These are phyloP conservation scores for Asparagopsis taxiformis DNA, from an alignment of 31 red algal genomes.

Conservation along the genomic window DNA sequence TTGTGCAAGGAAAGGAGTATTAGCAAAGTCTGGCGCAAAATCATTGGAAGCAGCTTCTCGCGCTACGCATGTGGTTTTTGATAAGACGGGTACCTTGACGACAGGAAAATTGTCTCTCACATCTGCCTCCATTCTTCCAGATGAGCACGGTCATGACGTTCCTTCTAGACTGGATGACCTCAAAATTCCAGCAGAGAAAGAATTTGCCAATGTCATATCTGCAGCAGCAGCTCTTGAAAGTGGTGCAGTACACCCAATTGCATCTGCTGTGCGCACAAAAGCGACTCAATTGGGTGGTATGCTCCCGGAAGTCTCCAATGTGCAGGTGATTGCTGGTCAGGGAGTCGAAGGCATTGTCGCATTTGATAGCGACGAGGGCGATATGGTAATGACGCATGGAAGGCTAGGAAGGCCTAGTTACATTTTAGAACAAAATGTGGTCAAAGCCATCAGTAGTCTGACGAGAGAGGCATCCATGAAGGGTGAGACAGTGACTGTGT, in stretches of 20 bases:
- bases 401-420: slow-evolving; percentile 40
- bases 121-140: slow-evolving; percentile 22
- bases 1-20: slow-evolving; percentile 70
- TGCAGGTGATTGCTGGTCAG: slow-evolving; percentile 48
- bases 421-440: slow-evolving; percentile 16
- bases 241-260: slow-evolving; percentile 80
- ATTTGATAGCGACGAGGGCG: background rate
- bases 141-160: background rate
- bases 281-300: slow-evolving; percentile 27
- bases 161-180: background rate
- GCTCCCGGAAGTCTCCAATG: slow-evolving; percentile 37
- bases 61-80: slow-evolving; percentile 70
- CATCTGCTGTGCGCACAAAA: slow-evolving; percentile 46
- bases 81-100: slow-evolving; percentile 95
- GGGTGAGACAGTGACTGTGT: slow-evolving; percentile 63
- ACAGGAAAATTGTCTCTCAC: slow-evolving; percentile 57
- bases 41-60: slow-evolving; percentile 63
- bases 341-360: slow-evolving; percentile 72
- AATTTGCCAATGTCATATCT: slow-evolving; percentile 48
- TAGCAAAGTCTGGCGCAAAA: slow-evolving; percentile 77
- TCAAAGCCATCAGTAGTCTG: slow-evolving; percentile 17
- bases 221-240: slow-evolving; percentile 73
- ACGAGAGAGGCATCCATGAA: slow-evolving; percentile 40
- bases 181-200: slow-evolving; percentile 1
- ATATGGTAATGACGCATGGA: background rate